Evolutionary conservation across 2,329 filamentous ascomycete species (phyloP), one percentile per base, ranked within the genome.

Genomic region (Fusarium verrucosum): DNA sequence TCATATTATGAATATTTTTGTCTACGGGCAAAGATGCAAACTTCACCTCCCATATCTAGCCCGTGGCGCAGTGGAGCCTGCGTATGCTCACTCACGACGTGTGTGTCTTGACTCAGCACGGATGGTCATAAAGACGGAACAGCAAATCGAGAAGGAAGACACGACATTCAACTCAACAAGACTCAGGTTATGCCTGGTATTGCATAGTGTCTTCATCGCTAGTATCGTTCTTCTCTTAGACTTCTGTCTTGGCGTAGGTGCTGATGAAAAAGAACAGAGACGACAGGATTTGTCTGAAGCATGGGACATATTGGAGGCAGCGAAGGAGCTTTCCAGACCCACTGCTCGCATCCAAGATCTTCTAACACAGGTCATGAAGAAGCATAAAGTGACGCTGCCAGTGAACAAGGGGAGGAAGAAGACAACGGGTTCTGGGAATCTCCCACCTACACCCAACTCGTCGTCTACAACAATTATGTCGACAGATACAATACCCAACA

Each of bases 31-130:
- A 36, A 66, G 74, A 10, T 77, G 75, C 57, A 77, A 75, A 50
- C 58, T 77, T 10, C 76, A 77, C 46, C 69, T 77, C 9, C 76
- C 76, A 7, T 77, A 73, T 47, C 57, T 77, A 9, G 74, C 74
- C 4, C 72, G 74, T 23, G 75, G 76, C 5, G 70, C 74, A 7
- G 67, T 76, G 1, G 75, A 77, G 28, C 71, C 75, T 33, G 52
- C 61, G 5, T 77, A 73, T 50, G 68, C 74, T 11, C 73, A 71
- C 46, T 77, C 76, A 8, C 69, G 73, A 10, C 62, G 69, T 7
- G 71, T 71, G 14, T 77, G 75, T 54, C 68, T 77, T 25, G 65
- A 71, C 36, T 71, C 73, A 14, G 76, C 76, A 10, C 67, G 71
- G 26, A 63, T 66, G 41, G 73, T 77, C 28, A 70, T 77, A 38